Evolutionary conservation across 1,284 basidiomycete species (phyloP), one percentile per base, ranked within the genome.

Genomic region (Ganoderma lucidum): DNA sequence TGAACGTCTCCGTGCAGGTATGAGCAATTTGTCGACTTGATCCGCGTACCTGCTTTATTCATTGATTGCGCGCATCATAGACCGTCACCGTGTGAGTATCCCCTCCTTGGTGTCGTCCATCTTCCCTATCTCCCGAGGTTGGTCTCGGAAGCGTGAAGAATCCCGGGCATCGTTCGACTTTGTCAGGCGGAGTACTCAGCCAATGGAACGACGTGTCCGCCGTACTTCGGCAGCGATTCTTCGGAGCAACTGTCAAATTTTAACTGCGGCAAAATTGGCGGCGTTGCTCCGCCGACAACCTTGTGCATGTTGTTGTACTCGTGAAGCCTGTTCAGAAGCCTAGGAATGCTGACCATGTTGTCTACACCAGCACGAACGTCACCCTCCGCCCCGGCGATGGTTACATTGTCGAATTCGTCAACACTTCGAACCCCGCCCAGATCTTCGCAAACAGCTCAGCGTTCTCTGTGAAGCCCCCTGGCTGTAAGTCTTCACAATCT

Each of bases 401-500:
- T 62, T 88, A 85, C 77, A 74, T 78, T 53, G 82, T 88, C 45
- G 75, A 78, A 68, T 83, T 87, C 66, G 81, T 84, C 65, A 86
- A 85, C 77, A 80, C 83, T 19, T 75, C 77, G 48, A 84, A 87
- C 78, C 61, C 70, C 56, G 72, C 75, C 12, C 80, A 85, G 66
- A 76, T 86, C 41, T 83, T 80, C 67, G 85, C 86, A 9, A 79
- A 75, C 48, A 83, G 82, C 72, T 70, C 81, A 41, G 64, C 76
- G 28, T 87, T 88, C 78, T 77, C 80, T 32, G 80, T 83, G 53
- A 79, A 74, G 73, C 71, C 80, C 17, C 62, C 78, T 32, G 82
- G 82, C 65, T 82, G 83, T 83, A 71, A 70, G 82, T 80, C 41
- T 10, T 14, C 19, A 32, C 19, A 4, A 10, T 37, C 3, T 41